These are phyloP conservation scores for Penicillium herquei DNA, from an alignment of 495 filamentous ascomycete species.

Conservation along the genomic window DNA sequence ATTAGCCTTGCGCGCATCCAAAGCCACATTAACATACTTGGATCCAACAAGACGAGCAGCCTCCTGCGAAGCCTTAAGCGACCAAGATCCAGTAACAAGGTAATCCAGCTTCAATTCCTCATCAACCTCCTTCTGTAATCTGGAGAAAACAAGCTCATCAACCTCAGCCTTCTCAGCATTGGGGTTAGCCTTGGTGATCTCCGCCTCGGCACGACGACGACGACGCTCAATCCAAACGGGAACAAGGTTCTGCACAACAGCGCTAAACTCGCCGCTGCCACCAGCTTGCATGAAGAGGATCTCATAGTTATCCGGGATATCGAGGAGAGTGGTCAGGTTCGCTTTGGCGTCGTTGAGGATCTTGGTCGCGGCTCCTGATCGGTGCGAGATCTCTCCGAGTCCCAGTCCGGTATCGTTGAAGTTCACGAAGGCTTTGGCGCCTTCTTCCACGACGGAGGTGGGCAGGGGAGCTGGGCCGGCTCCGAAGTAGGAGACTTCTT, in stretches of 20 bases:
- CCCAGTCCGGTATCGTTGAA: conserved; percentile 74
- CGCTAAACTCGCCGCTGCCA: conserved; percentile 79
- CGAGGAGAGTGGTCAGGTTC: conserved; percentile 64
- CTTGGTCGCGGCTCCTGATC: conserved; percentile 69
- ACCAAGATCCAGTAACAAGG: conserved; percentile 88
- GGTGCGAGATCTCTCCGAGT: conserved; percentile 82
- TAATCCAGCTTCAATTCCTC: conserved; percentile 79
- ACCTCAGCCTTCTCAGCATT: conserved; percentile 31
- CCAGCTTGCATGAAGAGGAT: conserved; percentile 80
- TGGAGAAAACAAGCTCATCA: conserved; percentile 54
- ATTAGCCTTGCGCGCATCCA: conserved; percentile 67
- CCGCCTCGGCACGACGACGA: conserved; percentile 35
- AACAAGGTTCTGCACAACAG: conserved; percentile 77
- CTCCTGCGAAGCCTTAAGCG: conserved; percentile 86
- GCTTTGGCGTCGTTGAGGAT: conserved; percentile 67
- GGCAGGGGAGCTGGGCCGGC: conserved; percentile 85
- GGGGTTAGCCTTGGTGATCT: conserved; percentile 33
- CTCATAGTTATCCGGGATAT: conserved; percentile 75
- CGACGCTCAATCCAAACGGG: conserved; percentile 73
- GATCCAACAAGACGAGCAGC: conserved; percentile 71
- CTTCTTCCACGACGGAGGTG: conserved; percentile 70
- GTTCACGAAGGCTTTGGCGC: conserved; percentile 74
- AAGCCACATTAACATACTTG: conserved; percentile 74
- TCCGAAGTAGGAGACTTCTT: conserved; percentile 76
- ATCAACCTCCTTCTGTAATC: conserved; percentile 61